Evolutionary conservation across 2,329 filamentous ascomycete species (phyloP).

Genomic region (Raffaelea deltoideospora): DNA sequence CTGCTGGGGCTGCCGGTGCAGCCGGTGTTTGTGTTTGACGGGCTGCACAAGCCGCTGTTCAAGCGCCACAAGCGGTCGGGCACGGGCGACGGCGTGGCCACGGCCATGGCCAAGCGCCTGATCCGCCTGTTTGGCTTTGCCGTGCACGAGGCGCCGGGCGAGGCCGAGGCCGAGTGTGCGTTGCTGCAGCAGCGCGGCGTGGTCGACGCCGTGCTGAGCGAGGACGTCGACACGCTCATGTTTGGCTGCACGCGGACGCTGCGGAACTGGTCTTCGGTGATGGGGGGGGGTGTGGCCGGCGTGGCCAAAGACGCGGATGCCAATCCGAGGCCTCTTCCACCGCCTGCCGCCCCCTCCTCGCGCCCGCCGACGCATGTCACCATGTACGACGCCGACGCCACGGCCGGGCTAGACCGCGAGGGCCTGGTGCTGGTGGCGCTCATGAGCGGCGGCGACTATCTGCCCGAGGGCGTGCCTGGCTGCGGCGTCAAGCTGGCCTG

Average conservation of each 20-base stretch:
- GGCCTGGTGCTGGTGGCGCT: conserved; percentile 90
- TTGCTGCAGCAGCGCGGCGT: conserved; percentile 66
- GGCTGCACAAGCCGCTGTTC: conserved; percentile 43
- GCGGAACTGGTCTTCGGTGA: conserved; percentile 60
- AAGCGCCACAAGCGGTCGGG: conserved; percentile 72
- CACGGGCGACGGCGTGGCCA: conserved; percentile 49
- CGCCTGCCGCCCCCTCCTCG: conserved; percentile 72
- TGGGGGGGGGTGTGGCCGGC: conserved; percentile 5
- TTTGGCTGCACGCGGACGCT: conserved; percentile 74
- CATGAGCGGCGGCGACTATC: conserved; percentile 91
- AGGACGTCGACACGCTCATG: conserved; percentile 96
- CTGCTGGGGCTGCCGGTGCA: conserved; percentile 33
- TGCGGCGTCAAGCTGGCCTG: conserved; percentile 81
- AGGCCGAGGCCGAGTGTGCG: conserved; percentile 93
- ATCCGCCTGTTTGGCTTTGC: conserved; percentile 75
- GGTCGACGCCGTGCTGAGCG: conserved; percentile 85
- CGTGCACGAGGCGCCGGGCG: conserved; percentile 75
- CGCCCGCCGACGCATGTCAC: conserved; percentile 49
- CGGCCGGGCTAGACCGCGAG: conserved; percentile 55
- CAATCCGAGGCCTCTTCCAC: no score
- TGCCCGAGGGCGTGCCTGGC: conserved; percentile 72
- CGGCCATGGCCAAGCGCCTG: conserved; percentile 66
- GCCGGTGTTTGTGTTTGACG: conserved; percentile 39
- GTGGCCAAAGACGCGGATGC: conserved; percentile 62
- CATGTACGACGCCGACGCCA: conserved; percentile 2